These are phyloP conservation scores for Apiotrichum gamsii DNA, from an alignment of 1,284 basidiomycete genomes.

Conservation along the genomic window DNA sequence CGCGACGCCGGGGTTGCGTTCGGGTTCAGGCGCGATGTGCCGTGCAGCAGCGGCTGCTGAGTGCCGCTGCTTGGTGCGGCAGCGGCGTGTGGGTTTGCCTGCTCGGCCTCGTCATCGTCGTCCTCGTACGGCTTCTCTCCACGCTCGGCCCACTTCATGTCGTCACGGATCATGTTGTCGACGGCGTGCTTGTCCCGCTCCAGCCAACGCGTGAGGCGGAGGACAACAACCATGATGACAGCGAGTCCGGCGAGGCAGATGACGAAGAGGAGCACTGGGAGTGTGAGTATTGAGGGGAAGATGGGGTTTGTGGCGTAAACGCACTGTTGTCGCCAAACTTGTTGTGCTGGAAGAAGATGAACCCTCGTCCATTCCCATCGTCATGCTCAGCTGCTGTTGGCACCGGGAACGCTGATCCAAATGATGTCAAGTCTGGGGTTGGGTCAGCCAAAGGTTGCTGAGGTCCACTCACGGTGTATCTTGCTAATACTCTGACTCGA, in stretches of 20 bases:
- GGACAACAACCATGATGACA: conserved; percentile 9
- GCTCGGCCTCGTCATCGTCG: too few species aligned
- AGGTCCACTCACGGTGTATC: too few species aligned
- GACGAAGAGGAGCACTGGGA: conserved; percentile 22
- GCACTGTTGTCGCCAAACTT: conserved; percentile 13
- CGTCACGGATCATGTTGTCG: conserved; percentile 7
- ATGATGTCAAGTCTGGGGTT: too few species aligned
- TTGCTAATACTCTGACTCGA: too few species aligned
- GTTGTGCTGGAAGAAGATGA: background rate
- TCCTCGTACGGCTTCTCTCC: background rate
- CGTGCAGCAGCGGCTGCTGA: too few species aligned
- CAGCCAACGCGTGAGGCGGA: background rate
- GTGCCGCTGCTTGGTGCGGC: too few species aligned
- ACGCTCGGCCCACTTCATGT: background rate
- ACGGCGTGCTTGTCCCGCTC: background rate
- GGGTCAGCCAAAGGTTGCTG: too few species aligned
- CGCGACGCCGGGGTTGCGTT: too few species aligned
- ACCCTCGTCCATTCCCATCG: background rate
- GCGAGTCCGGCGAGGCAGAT: conserved; percentile 11
- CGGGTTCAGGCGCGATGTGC: too few species aligned
- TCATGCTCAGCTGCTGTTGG: too few species aligned
- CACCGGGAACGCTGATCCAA: too few species aligned
- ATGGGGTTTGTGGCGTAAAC: conserved; percentile 9
- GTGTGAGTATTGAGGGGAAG: conserved; percentile 15
- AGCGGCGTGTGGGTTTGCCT: too few species aligned